Base-by-base conservation (phyloP, 2,329 filamentous ascomycete genomes). In the Fusarium sp. region DNA sequence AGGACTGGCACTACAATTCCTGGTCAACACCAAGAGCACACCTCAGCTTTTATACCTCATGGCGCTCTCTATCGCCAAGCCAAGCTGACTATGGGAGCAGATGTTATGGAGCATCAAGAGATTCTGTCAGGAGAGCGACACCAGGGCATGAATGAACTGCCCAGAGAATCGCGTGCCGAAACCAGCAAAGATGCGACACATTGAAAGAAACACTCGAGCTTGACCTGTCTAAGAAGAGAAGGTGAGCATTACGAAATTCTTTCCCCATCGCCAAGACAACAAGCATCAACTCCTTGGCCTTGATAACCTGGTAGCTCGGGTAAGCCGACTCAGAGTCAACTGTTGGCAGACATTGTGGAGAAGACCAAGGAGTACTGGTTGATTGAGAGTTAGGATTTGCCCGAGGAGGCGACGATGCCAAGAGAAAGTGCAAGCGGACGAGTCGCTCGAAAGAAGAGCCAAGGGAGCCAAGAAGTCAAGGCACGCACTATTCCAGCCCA, bases 391-490 rank as follows among this genome's bases (percentile, higher is more conserved):
- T 45, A n/a, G 63, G 42, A 60, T 75, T 75, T 73, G 73, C 52
- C 66, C 73, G 67, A 73, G 54, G 70, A 69, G 70, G 61, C 61
- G 51, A 60, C 39, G 70, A 73, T 75, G 73, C 70, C 70, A 75
- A 72, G 73, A 61, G n/a, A 39, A 52, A 57, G 54, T 41, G 62
- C 62, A 60, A 58, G 60, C 44, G 61, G 62, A 42, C 62, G 56
- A 73, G 69, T 60, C 37, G 59, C 54, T 72, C 44, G 56, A 70
- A 41, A 46, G 39, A 57, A 61, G 29, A 49, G 71, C 70, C 66
- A 73, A 74, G 68, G 60, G 31, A 49, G 71, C 70, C 70, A 73
- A 74, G 68, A 59, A 68, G 45, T 69, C 57, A 48, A 73, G 68
- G 57, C 44, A 68, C 33, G 57, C 44, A 68, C 33, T 60, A 46